A percentile compares a stretch with the other conserved stretches of the same genome.
Evolutionary conservation across 192 early-diverging fungal genomes (phyloP).

Genomic region (Backusella australiensis): DNA sequence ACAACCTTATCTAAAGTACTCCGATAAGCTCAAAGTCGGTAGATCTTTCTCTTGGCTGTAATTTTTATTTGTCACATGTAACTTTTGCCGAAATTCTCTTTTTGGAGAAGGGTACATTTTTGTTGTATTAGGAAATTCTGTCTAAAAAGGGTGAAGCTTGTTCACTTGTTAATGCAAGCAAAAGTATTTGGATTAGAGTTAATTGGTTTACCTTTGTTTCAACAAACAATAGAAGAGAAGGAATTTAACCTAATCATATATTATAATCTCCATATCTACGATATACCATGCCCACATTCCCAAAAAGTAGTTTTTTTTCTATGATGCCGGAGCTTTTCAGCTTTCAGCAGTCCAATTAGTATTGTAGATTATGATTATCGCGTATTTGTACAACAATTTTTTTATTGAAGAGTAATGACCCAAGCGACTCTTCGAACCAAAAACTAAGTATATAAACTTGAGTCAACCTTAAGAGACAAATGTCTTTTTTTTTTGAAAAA

Average conservation of each 20-base stretch:
- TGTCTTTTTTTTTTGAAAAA: too few species aligned
- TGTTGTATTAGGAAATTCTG: neutral
- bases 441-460: too few species aligned
- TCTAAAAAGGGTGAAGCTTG: neutral
- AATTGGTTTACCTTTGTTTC: too few species aligned
- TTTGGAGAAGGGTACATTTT: neutral
- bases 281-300: too few species aligned
- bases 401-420: neutral
- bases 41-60: neutral
- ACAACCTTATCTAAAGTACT: neutral
- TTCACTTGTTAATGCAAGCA: neutral
- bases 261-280: too few species aligned
- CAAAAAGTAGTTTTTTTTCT: too few species aligned
- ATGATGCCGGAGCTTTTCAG: neutral
- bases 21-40: constrained; percentile 3
- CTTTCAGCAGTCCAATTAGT: neutral
- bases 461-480: too few species aligned
- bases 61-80: neutral
- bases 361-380: neutral
- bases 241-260: too few species aligned
- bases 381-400: neutral
- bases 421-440: too few species aligned
- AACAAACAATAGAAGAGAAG: too few species aligned
- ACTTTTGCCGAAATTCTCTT: neutral
- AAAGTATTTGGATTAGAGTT: neutral